Base-by-base conservation (phyloP, 1,284 basidiomycete species). In the Ustilago hordei region DNA sequence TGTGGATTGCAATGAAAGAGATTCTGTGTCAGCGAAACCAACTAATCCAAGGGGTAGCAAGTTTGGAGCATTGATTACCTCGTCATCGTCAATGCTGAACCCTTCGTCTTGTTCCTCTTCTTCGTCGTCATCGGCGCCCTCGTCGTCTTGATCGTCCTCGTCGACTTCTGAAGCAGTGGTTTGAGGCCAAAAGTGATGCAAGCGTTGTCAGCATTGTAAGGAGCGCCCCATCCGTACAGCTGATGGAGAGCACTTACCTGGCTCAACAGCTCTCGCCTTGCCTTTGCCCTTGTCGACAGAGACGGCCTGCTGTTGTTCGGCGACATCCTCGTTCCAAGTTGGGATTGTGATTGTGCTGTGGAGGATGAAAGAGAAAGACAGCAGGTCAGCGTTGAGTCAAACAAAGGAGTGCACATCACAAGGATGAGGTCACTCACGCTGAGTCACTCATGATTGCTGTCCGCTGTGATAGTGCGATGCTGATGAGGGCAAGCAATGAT, bases 221-320 rank as follows among this genome's bases (percentile, higher is more conserved):
- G 3, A 41, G 15, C n/a, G 17, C 7, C 6, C 11, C 7, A 31
- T 36, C 4, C 15, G 9, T 23, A 39, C 34, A 38, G 19, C 38
- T 31, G 13, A 15, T 31, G 28, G 34, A 47, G 11, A 3, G 2
- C 23, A 64, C 77, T 66, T 17, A 79, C 78, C 75, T 53, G 67
- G 54, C 54, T 70, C 75, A 28, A 71, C 41, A n/a, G 69, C 74
- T 45, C 60, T 73, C 41, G 61, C 76, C 31, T 79, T 79, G 56
- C 78, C 78, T 36, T 79, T 79, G 36, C 77, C 77, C 60, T 79
- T 79, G 65, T 75, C 64, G 4, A 60, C 36, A 23, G 65, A 55
- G 13, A 58, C 28, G 34, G 59, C 32, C 60, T 61, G 65, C 39
- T 58, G 58, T 23, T 50, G 41, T 19, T 69, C 66, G 55, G 19